Conservation (phyloP, 2,329 filamentous ascomycete genomes). For the Hawksworthiomyces lignivorus region DNA sequence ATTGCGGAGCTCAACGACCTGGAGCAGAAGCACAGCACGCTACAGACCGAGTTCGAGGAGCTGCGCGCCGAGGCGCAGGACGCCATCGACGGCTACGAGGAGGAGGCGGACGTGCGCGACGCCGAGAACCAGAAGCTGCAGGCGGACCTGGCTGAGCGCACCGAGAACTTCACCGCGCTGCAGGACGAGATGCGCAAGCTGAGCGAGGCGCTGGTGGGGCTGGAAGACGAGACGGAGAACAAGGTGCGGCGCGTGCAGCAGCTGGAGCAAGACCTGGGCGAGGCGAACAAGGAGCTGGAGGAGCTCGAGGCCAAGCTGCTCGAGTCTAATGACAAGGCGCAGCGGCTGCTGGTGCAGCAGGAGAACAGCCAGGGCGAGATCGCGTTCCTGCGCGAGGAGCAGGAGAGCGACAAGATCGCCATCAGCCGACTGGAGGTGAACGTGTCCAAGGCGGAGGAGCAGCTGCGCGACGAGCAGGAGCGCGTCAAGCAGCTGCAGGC, state of each 20-base stretch:
- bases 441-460: constrained; percentile 70
- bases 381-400: constrained; percentile 89
- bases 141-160: constrained; percentile 64
- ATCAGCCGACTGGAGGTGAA: constrained; percentile 88
- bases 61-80: constrained; percentile 57
- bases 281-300: constrained; percentile 81
- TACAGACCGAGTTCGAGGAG: constrained; percentile 54
- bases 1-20: constrained; percentile 41
- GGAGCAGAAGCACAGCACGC: constrained; percentile 22
- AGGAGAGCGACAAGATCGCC: constrained; percentile 95
- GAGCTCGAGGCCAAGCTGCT: constrained; percentile 75
- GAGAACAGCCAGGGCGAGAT: constrained; percentile 92
- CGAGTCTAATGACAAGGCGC: constrained; percentile 80
- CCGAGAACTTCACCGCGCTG: constrained; percentile 83
- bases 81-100: constrained; percentile 59
- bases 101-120: constrained; percentile 64
- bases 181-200: constrained; percentile 91
- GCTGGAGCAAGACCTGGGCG: constrained; percentile 73
- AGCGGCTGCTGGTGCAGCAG: constrained; percentile 80
- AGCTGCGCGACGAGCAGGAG: constrained; percentile 78
- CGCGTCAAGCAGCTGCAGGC: constrained; percentile 63
- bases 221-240: constrained; percentile 82
- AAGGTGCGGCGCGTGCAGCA: constrained; percentile 73
- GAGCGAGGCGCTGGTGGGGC: constrained; percentile 73
- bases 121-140: constrained; percentile 64